Evolutionary conservation across 441 rosid genomes (phyloP), one percentile per base, ranked within the genome.

Genomic region (Aquilaria agallochum): DNA sequence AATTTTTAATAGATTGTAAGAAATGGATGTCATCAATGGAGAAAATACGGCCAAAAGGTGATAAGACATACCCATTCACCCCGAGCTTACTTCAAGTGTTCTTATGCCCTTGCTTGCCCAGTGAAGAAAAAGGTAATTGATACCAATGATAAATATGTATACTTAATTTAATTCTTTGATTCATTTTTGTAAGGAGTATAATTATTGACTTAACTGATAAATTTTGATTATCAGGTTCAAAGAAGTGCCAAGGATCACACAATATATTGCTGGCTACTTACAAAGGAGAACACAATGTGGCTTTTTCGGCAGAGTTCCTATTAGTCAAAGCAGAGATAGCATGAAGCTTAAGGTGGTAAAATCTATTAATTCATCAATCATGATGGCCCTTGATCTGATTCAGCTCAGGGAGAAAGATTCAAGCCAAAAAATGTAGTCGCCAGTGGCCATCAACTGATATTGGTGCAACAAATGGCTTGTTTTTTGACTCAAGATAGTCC

Each of bases 1-100:
- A 20, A 20, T 20, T 20, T 20, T 20, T 20, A 20, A 20, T 20
- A 20, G 27, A 20, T 20, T 20, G 27, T 20, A 20, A 20, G 27
- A 20, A 20, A 20, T 20, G 27, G 27, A 20, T 20, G 27, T 20
- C 27, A 20, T 20, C 27, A 20, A 20, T 20, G 27, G 27, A 86
- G 99, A 68, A 95, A 95, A 69, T 95, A 95, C 55, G 99, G 99
- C 11, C 99, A 95, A 67, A 95, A 95, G 72, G 99, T 95, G 13
- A 95, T 97, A 7, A 85, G 92, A 74, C 96, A 95, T 53, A 95
- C 89, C 68, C 96, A 97, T 4, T 95, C 84, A 8, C 99, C 99
- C n/a, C 80, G 99, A 66, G 99, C 99, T 68, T 95, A 95, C 81
- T 95, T 85, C 69, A 86, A 79, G 75, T 95, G 99, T 74, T 91